Percentiles rank a stretch among this genome's conserved stretches.
Evolutionary conservation across 164 flowering plant species (phyloP).

Genomic region (Santalum album): DNA sequence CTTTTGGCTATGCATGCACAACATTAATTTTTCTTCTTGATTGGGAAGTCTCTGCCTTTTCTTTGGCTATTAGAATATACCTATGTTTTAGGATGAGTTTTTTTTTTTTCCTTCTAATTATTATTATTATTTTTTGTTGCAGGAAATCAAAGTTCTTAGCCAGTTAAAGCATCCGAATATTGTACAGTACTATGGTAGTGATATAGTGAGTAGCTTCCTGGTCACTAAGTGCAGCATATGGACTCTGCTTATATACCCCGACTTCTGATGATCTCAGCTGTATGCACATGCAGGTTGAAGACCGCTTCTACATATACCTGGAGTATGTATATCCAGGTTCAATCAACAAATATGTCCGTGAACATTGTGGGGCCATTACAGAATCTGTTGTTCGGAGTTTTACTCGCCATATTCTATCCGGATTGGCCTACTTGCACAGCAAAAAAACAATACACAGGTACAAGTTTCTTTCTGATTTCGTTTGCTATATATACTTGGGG

Average conservation of each 20-base stretch:
- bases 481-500: not conserved
- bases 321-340: conserved; percentile 96
- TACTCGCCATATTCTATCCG: conserved; percentile 85
- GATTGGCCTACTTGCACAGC: conserved; percentile 86
- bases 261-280: not conserved
- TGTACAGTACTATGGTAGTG: conserved; percentile 97
- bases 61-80: not conserved
- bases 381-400: conserved; percentile 83
- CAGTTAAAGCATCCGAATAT: conserved; percentile 88
- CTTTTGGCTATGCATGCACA: not conserved
- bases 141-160: conserved; percentile 92
- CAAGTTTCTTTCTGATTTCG: not conserved
- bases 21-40: not conserved
- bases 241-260: not conserved
- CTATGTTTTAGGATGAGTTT: not conserved
- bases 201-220: conserved; percentile 51
- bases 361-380: conserved; percentile 81
- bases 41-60: not conserved
- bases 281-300: conserved; percentile 48
- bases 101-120: not conserved
- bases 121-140: conserved; percentile 15
- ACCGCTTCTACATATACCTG: conserved; percentile 71
- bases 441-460: conserved; percentile 88
- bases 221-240: not conserved
- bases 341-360: conserved; percentile 71